Evolutionary conservation across 73 alveolate species (phyloP).

Genomic region (Paramecium pentaurelia): DNA sequence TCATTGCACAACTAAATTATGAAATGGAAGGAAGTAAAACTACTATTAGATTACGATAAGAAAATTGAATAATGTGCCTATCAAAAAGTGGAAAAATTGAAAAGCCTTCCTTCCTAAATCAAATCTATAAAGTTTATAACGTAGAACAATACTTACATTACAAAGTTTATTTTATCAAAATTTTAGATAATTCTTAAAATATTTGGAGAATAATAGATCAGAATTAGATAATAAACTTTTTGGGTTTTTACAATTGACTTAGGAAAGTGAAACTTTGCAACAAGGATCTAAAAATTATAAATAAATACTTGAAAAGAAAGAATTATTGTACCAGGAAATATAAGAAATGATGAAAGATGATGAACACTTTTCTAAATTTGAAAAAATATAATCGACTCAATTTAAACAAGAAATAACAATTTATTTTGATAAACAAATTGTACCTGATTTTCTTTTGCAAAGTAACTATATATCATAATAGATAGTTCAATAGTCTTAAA

Average conservation of each 20-base stretch:
- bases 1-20: slow-evolving; percentile 10
- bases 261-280: neutral
- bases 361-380: neutral
- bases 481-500: neutral
- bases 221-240: neutral
- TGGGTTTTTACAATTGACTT: neutral
- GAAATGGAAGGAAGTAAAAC: slow-evolving; percentile 15
- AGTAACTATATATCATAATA: neutral
- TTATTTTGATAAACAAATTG: neutral
- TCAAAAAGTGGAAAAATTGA: neutral
- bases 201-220: neutral
- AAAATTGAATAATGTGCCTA: neutral
- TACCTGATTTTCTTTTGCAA: neutral
- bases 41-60: slow-evolving; percentile 15
- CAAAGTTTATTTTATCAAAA: neutral
- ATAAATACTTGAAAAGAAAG: neutral
- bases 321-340: neutral
- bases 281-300: neutral
- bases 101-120: neutral
- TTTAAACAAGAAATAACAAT: neutral
- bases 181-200: neutral
- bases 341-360: neutral
- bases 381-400: neutral
- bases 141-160: neutral
- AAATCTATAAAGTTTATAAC: neutral